Evolutionary conservation across 352 stramenopile species (phyloP).

Genomic region (Pythium dissotocum): DNA sequence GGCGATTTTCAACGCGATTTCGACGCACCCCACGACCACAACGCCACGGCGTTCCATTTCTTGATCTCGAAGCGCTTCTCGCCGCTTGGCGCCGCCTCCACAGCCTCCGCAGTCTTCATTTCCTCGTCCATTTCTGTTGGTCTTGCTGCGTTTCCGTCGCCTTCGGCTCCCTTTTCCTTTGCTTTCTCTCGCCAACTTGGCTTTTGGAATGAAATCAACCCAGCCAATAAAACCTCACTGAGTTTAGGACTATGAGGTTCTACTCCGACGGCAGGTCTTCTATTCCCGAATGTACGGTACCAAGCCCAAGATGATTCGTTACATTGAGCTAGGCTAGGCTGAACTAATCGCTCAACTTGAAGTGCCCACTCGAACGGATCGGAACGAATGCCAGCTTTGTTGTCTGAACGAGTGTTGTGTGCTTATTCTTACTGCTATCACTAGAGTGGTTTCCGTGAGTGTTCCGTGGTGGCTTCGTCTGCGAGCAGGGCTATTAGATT

Average conservation of each 20-base stretch:
- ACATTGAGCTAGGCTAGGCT: neutral
- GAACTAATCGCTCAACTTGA: constrained; percentile 1
- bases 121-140: constrained; percentile 62
- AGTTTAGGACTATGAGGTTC: neutral
- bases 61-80: constrained; percentile 99
- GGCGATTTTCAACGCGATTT: neutral
- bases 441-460: constrained; percentile 12
- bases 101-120: constrained; percentile 44
- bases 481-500: neutral
- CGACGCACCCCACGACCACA: constrained; percentile 97
- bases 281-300: neutral
- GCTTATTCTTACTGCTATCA: constrained; percentile 25
- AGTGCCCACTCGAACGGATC: neutral
- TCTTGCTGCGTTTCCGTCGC: constrained; percentile 7
- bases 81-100: constrained; percentile 34
- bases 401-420: constrained; percentile 7
- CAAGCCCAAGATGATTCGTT: neutral
- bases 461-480: neutral
- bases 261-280: neutral
- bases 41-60: constrained; percentile 98
- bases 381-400: constrained; percentile 2
- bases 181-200: constrained; percentile 19
- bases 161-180: constrained; percentile 4
- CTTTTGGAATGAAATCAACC: constrained; percentile 23
- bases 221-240: constrained; percentile 12